Evolutionary conservation across 2,329 filamentous ascomycete species (phyloP), one percentile per base, ranked within the genome.

Genomic region (Colletotrichum noveboracense): DNA sequence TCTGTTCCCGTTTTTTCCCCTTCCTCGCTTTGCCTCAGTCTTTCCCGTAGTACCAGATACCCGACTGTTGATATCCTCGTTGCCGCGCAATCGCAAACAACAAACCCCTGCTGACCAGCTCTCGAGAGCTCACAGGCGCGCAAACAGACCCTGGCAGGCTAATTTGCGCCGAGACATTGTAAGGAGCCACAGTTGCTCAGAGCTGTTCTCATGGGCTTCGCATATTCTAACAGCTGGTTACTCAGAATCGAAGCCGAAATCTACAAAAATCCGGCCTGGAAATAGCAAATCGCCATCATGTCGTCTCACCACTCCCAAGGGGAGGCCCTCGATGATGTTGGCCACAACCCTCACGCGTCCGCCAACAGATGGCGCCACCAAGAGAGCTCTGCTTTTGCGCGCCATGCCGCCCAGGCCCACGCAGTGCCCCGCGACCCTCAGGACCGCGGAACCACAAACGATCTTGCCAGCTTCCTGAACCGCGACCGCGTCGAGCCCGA

Each of bases 331-430:
- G 81, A 83, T 58, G 83, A 84, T 66, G 82, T 84, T 74, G 81
- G 82, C 70, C 84, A 80, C 74, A 91, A 92, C 79, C 90, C 89
- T 4, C 85, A 93, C 80, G 88, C 89, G 48, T 93, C 91, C 10
- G 79, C 87, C 55, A 92, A 85, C 80, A 86, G 86, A 79, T 93
- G 92, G 92, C 89, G 91, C 71, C 92, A 93, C 80, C 90, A 93
- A 80, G 92, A 93, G 81, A 93, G 91, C 2, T 85, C 86, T 14
- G 86, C 90, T 38, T 93, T 87, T 80, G 87, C 87, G 66, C 87
- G 87, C 66, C 85, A 89, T 80, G 90, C 89, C 38, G 86, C 70
- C 66, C 32, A 71, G 21, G 86, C 70, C 68, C 36, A 74, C 21
- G 71, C 72, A n/a, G 77, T 79, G 74, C 84, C 85, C 71, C 86